A percentile compares a stretch with the other conserved stretches of the same genome.
These are phyloP conservation scores for Dioszegia aurantiaca DNA, from an alignment of 768 basidiomycete genomes.

Conservation along the genomic window DNA sequence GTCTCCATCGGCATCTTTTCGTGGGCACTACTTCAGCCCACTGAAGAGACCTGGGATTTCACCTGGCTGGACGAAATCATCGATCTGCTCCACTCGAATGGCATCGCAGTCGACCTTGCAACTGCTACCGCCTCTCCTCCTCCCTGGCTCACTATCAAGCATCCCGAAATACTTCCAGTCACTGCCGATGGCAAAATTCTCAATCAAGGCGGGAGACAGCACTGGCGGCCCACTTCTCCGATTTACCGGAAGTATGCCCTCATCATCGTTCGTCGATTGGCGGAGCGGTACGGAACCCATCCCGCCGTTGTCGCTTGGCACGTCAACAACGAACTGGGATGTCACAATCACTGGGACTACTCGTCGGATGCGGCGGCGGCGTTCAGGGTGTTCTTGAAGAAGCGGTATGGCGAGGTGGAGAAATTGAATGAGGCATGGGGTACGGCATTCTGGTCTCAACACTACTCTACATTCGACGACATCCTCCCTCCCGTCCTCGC, in stretches of 20 bases:
- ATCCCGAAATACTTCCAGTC: conserved; percentile 25
- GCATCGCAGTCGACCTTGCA: conserved; percentile 18
- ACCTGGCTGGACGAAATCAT: conserved; percentile 22
- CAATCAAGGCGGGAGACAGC: conserved; percentile 18
- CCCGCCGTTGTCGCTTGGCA: conserved; percentile 26
- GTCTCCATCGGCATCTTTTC: conserved; percentile 27
- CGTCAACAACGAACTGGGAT: conserved; percentile 28
- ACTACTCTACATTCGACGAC: conserved; percentile 17
- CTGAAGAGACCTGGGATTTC: conserved; percentile 23
- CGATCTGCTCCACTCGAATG: conserved; percentile 19
- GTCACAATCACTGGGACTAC: conserved; percentile 23
- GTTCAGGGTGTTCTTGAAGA: conserved; percentile 21
- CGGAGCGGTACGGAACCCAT: conserved; percentile 20
- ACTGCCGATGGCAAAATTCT: conserved; percentile 12
- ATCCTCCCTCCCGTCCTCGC: conserved; percentile 22
- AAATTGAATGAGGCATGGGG: conserved; percentile 28
- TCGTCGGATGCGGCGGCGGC: conserved; percentile 23
- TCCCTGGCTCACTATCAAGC: conserved; percentile 21
- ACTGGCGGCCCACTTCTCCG: conserved; percentile 22
- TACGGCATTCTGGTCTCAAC: conserved; percentile 29
- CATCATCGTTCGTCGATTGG: conserved; percentile 14
- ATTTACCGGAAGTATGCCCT: conserved; percentile 20
- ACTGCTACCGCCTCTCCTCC: conserved; percentile 27
- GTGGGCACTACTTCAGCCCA: conserved; percentile 19
- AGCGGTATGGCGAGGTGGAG: conserved; percentile 17